Percentiles rank a stretch among this genome's conserved stretches.
These are phyloP conservation scores for Pythium apleroticum DNA, from an alignment of 352 stramenopile genomes.

Conservation along the genomic window DNA sequence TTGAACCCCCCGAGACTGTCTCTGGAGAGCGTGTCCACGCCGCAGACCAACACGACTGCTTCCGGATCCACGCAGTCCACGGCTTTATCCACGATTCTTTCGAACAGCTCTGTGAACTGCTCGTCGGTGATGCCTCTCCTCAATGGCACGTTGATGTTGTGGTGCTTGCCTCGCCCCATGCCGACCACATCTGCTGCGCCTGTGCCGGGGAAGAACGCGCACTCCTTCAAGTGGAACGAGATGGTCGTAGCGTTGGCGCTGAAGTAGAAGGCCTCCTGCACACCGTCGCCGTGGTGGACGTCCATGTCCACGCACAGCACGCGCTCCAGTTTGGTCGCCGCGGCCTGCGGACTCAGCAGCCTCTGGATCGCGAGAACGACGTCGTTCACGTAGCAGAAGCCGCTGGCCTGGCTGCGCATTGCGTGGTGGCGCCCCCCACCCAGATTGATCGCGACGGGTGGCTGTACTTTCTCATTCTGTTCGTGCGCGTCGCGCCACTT, in stretches of 20 bases:
- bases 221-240: constrained; percentile 54
- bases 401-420: constrained; percentile 50
- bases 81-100: constrained; percentile 37
- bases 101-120: constrained; percentile 52
- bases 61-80: constrained; percentile 41
- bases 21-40: constrained; percentile 60
- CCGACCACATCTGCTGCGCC: constrained; percentile 32
- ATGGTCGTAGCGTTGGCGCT: constrained; percentile 46
- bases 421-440: constrained; percentile 67
- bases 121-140: constrained; percentile 51
- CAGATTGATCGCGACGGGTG: constrained; percentile 45
- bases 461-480: not conserved
- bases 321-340: constrained; percentile 13
- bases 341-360: constrained; percentile 20
- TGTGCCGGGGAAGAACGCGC: constrained; percentile 52
- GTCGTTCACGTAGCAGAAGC: constrained; percentile 80
- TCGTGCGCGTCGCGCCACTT: constrained; percentile 7
- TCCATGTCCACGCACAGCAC: constrained; percentile 63
- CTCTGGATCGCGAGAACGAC: constrained; percentile 50
- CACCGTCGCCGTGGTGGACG: constrained; percentile 62
- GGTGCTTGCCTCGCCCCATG: constrained; percentile 32
- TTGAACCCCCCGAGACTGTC: constrained; percentile 50
- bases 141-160: constrained; percentile 68
- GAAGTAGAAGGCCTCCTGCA: constrained; percentile 59
- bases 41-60: constrained; percentile 62